phyloP scores from a whole-genome alignment of 108 stramenopile genomes.

The Cyclotella baltica region DNA sequence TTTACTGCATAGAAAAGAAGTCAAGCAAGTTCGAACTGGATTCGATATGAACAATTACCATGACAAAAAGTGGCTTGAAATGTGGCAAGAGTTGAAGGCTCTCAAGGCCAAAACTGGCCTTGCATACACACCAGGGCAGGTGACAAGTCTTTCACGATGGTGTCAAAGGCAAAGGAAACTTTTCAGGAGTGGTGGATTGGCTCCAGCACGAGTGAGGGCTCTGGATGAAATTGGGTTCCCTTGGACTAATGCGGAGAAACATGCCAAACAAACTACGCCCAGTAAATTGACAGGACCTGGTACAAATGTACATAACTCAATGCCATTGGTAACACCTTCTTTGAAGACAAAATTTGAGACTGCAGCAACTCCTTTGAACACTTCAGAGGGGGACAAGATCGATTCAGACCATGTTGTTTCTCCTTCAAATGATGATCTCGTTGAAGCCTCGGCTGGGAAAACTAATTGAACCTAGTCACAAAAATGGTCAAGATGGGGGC shows the following conservation, averaged over 20 bases:
- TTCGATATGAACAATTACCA: not conserved
- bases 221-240: slow-evolving; percentile 2
- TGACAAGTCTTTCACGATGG: not conserved
- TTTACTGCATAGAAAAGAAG: not conserved
- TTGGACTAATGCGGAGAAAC: not conserved
- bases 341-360: not conserved
- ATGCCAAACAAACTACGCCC: not conserved
- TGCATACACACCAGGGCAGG: not conserved
- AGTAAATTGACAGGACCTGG: not conserved
- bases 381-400: not conserved
- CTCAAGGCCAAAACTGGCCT: not conserved
- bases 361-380: not conserved
- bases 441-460: no score
- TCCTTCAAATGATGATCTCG: no score
- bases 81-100: not conserved
- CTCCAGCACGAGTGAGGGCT: not conserved
- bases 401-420: slow-evolving; percentile 6
- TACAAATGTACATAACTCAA: not conserved
- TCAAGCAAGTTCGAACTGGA: not conserved
- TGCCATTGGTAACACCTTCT: slow-evolving; percentile 2
- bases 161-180: not conserved
- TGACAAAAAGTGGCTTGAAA: not conserved
- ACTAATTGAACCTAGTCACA: no score
- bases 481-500: no score
- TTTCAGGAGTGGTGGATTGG: not conserved